Evolutionary conservation across 306 rosid genomes (phyloP), one percentile per base, ranked within the genome.

Genomic region (Calophaca sinica): DNA sequence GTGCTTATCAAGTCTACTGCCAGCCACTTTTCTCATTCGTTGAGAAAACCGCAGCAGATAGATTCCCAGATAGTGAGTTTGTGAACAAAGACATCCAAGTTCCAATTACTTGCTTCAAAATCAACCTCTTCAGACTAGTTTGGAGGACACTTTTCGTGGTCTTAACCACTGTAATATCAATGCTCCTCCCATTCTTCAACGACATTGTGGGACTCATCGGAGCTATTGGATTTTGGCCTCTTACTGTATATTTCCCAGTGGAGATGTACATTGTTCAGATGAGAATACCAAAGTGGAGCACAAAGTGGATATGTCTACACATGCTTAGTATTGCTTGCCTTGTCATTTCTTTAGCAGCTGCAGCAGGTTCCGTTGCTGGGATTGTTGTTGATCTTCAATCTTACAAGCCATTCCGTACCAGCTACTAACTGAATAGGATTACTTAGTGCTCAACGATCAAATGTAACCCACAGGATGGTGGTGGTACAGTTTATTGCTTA

Each of bases 121-220:
- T 85, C 36, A 85, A 85, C 74, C 41, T 70, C 15, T 85, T 85
- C 59, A 62, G 84, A 41, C 7, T 70, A 57, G 59, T 85, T 3
- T 85, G 88, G 88, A 81, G 88, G 84, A 58, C 88, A 36, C 26
- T 59, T 0, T 85, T 85, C 61, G 88, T 85, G 13, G 60, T 85
- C 3, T 0, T 15, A 0, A 70, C 74, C 39, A 85, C 88, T 6
- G 0, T 81, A 1, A 35, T 85, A 11, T 41, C 88, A 3, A 85
- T 78, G 88, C 66, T 85, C 0, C 79, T 85, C 3, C 88, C 88
- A 35, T 85, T 85, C 64, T 85, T 85, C 77, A 79, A 82, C 4
- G 84, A 79, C 81, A 36, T 81, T 12, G 83, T 78, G n/a, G 88
- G 86, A 6, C 45, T 85, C 1, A 66, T 85, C 4, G 88, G 88